These are phyloP conservation scores for Carex myosuroides DNA, from an alignment of 176 grass and related monocot genomes.

Conservation along the genomic window DNA sequence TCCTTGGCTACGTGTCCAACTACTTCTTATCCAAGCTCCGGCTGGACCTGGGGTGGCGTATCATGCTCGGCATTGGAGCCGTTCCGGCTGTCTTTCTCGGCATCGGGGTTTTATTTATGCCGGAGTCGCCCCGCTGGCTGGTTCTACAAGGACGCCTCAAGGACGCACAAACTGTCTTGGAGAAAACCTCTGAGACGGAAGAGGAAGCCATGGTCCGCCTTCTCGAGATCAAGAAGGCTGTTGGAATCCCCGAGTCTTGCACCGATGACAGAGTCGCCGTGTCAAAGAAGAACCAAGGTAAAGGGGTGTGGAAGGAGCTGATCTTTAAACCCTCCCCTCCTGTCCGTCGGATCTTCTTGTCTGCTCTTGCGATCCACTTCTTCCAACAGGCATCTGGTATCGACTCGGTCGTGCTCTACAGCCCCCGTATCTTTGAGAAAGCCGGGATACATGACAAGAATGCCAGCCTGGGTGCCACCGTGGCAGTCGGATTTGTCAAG, in stretches of 20 bases:
- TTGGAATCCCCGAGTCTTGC: neutral
- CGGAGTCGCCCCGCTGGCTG: slow-evolving; percentile 85
- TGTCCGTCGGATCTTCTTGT: slow-evolving; percentile 15
- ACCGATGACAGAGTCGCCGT: neutral
- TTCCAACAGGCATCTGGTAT: slow-evolving; percentile 26
- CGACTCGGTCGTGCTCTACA: slow-evolving; percentile 26
- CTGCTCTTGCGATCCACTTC: slow-evolving; percentile 15
- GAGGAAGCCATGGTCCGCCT: slow-evolving; percentile 39
- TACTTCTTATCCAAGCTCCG: slow-evolving; percentile 44
- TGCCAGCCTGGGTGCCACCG: neutral
- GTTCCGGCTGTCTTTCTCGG: slow-evolving; percentile 48
- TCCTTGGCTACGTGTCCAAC: slow-evolving; percentile 73
- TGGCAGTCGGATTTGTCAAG: slow-evolving; percentile 17
- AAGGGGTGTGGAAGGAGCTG: slow-evolving; percentile 40
- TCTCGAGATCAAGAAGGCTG: slow-evolving; percentile 48
- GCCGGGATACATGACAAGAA: slow-evolving; percentile 22
- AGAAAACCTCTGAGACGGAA: slow-evolving; percentile 45
- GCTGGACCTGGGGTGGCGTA: slow-evolving; percentile 45
- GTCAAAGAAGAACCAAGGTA: neutral
- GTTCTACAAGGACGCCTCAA: slow-evolving; percentile 59
- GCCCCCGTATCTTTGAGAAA: slow-evolving; percentile 24
- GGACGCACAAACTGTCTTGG: slow-evolving; percentile 40
- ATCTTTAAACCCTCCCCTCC: neutral
- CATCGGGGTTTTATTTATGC: slow-evolving; percentile 52
- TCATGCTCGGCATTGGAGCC: slow-evolving; percentile 43